Base-by-base conservation (phyloP, 306 rosid species). In the Prunus dulcis region DNA sequence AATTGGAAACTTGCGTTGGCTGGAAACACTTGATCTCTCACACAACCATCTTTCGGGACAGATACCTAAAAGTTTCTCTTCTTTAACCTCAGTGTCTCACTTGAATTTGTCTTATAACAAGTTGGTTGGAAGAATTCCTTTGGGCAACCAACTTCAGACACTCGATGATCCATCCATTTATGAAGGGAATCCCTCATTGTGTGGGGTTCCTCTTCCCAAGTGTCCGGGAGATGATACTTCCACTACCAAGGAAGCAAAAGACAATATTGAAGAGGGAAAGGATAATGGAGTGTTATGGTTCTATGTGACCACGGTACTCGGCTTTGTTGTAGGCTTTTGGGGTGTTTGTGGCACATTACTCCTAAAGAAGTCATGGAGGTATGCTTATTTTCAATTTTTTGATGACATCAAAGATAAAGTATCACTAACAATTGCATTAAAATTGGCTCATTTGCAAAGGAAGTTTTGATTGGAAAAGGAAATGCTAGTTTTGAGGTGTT, bases 11-110 rank as follows among this genome's bases (percentile, higher is more conserved):
- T 27, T 74, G 68, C 15, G n/a, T 10, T 6, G 43, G 22, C 28
- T 76, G 4, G 67, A 66, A 55, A 53, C 66, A 23, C 74, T 76
- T 67, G 80, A 76, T 55, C 65, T 76, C 28, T 76, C 80, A 12
- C 57, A 25, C n/a, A 76, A 76, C 30, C 43, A 27, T 17, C 66
- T 67, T 22, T 53, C 45, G 2, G 73, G 80, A n/a, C n/a, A 41
- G 8, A 76, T 76, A 43, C 80, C 67, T 17, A 12, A 13, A 47
- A 28, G 55, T 27, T 20, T 64, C 18, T 30, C 67, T 23, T 53
- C 30, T 11, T 51, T 76, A 61, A 66, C 79, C 13, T 65, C 53
- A 4, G 17, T 76, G 18, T 32, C 66, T 30, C 15, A 55, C 22
- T 67, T 76, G 57, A 76, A 67, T 56, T 56, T 76, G 47, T 67